A percentile compares a stretch with the other conserved stretches of the same genome.
Evolutionary conservation across 345 rosid species (phyloP).

Genomic region (Arabidopsis suecica): DNA sequence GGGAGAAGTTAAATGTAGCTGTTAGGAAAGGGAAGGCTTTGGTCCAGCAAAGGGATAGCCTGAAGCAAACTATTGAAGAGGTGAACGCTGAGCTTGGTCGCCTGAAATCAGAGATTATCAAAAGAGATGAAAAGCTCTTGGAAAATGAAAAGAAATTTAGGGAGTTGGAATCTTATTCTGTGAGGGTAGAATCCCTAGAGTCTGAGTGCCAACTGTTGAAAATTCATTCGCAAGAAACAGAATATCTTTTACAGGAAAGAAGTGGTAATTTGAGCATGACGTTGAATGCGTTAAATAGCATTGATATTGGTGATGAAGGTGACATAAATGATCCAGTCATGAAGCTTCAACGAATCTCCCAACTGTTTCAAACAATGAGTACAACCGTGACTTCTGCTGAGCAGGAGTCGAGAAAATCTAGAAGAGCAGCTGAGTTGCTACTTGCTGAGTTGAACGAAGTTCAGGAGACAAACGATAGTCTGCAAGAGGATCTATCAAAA

Average conservation of each 20-base stretch:
- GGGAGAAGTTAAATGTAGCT: slow-evolving; percentile 91
- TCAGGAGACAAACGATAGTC: slow-evolving; percentile 86
- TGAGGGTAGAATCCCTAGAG: slow-evolving; percentile 61
- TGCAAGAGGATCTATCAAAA: slow-evolving; percentile 78
- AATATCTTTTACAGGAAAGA: slow-evolving; percentile 63
- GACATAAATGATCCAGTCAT: slow-evolving; percentile 58
- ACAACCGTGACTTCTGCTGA: slow-evolving; percentile 61
- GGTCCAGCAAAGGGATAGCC: slow-evolving; percentile 84
- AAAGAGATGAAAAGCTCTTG: slow-evolving; percentile 55
- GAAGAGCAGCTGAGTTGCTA: slow-evolving; percentile 86
- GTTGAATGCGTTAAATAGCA: slow-evolving; percentile 54
- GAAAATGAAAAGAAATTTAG: slow-evolving; percentile 64
- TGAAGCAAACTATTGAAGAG: slow-evolving; percentile 78
- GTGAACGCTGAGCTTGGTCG: slow-evolving; percentile 63
- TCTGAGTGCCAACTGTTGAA: slow-evolving; percentile 66
- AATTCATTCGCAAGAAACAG: slow-evolving; percentile 65
- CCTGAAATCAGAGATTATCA: slow-evolving; percentile 68
- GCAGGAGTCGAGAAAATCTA: slow-evolving; percentile 78
- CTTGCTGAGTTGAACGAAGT: slow-evolving; percentile 92
- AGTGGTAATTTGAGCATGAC: slow-evolving; percentile 55
- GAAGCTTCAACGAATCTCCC: slow-evolving; percentile 64
- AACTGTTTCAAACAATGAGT: slow-evolving; percentile 61
- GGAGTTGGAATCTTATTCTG: slow-evolving; percentile 59
- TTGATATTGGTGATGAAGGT: slow-evolving; percentile 66
- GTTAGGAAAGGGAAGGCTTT: slow-evolving; percentile 95